Percentiles rank a stretch among this genome's conserved stretches.
Evolutionary conservation across 139 green algal genomes (phyloP).

Genomic region (Bryopsis sp.): DNA sequence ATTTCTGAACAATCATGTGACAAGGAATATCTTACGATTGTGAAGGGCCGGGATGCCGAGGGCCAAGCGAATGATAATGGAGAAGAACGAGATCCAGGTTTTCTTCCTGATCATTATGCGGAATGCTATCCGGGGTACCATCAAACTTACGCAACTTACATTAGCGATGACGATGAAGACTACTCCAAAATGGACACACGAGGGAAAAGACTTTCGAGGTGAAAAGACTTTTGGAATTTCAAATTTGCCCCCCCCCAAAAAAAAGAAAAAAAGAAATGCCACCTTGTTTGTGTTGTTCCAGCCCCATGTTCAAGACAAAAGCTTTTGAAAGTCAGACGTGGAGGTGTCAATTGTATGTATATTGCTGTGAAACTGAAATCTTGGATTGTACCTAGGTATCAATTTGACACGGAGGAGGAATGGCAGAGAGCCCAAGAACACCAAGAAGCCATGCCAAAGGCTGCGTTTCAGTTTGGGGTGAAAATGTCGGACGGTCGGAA

Average conservation of each 20-base stretch:
- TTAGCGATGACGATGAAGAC: constrained; percentile 31
- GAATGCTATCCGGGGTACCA: constrained; percentile 51
- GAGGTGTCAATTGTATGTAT: no score
- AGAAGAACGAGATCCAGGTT: constrained; percentile 37
- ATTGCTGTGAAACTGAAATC: no score
- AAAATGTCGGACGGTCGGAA: constrained; percentile 60
- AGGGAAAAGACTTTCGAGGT: background rate
- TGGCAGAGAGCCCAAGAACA: constrained; percentile 53
- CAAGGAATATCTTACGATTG: no score
- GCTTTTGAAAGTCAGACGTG: no score
- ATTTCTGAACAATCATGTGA: no score
- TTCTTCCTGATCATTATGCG: constrained; percentile 40
- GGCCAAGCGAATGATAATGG: constrained; percentile 17
- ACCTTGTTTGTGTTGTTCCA: no score
- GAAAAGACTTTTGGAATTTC: background rate
- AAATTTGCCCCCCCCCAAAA: no score
- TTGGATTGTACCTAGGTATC: no score
- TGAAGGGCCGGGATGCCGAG: constrained; percentile 3
- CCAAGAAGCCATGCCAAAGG: constrained; percentile 52
- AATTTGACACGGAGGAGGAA: constrained; percentile 73
- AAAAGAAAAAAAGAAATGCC: background rate
- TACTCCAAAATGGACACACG: constrained; percentile 11
- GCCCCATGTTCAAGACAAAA: no score
- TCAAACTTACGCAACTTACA: constrained; percentile 20
- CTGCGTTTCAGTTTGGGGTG: constrained; percentile 68